These are phyloP conservation scores for Aspergillus melleus DNA, from an alignment of 2,329 filamentous ascomycete genomes.

Conservation along the genomic window DNA sequence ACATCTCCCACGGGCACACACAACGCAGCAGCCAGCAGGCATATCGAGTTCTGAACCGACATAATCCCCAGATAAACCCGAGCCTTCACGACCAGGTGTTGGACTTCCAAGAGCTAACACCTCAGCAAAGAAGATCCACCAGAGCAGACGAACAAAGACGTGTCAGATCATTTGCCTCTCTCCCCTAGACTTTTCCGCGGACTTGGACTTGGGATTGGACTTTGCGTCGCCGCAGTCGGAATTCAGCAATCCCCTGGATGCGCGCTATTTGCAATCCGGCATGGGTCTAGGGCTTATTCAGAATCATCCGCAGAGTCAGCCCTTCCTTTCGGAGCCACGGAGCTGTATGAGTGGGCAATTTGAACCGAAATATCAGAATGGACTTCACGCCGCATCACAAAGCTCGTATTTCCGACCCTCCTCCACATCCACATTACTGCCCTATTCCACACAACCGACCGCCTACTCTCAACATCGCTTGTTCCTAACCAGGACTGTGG, in stretches of 20 bases:
- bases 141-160: conserved; percentile 1
- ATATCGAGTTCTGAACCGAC: neutral
- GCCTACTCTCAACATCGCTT: neutral
- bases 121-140: neutral
- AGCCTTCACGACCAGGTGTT: neutral
- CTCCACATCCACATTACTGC: neutral
- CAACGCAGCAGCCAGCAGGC: neutral
- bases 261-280: neutral
- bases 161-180: neutral
- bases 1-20: neutral
- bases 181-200: neutral
- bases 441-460: neutral
- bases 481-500: neutral
- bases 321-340: neutral
- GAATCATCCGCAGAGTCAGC: neutral
- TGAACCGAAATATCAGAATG: neutral
- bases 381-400: neutral
- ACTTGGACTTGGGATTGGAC: conserved; percentile 1
- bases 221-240: neutral
- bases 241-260: neutral
- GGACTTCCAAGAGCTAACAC: neutral
- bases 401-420: neutral
- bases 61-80: neutral
- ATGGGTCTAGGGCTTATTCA: neutral
- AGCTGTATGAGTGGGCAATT: neutral